Conservation (phyloP, 192 early-diverging fungal species). For the Entomortierella chlamydospora region DNA sequence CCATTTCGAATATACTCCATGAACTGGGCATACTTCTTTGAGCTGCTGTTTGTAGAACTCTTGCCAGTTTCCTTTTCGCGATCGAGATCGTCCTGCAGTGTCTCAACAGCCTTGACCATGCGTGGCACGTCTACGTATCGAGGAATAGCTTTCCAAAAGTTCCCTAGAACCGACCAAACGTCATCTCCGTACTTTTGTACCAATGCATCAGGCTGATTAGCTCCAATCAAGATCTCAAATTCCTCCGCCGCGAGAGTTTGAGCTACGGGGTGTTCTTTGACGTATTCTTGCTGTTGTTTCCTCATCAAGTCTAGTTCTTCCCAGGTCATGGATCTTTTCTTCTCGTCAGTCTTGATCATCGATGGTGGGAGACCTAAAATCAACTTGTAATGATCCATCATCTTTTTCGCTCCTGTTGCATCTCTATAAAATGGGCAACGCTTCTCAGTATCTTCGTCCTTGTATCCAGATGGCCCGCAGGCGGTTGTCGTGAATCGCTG, state of each 20-base stretch:
- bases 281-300: background rate
- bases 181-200: conserved; percentile 20
- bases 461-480: conserved; percentile 20
- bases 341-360: conserved; percentile 19
- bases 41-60: background rate
- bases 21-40: background rate
- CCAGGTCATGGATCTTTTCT: conserved; percentile 4
- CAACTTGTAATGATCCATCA: background rate
- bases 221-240: conserved; percentile 7
- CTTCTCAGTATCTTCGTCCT: conserved; percentile 9
- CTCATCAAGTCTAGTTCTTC: background rate
- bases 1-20: conserved; percentile 12
- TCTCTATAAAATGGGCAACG: conserved; percentile 28
- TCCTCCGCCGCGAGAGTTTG: conserved; percentile 13
- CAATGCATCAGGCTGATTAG: background rate
- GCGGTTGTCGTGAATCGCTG: conserved; percentile 17
- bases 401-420: background rate
- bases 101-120: conserved; percentile 5
- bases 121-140: conserved; percentile 24
- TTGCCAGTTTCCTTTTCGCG: conserved; percentile 1
- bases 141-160: conserved; percentile 22
- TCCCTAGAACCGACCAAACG: background rate
- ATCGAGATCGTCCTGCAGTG: conserved; percentile 1
- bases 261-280: conserved; percentile 1
- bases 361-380: conserved; percentile 14